Conservation (phyloP, 1,284 basidiomycete genomes). For the Rhodotorula mucilaginosa region DNA sequence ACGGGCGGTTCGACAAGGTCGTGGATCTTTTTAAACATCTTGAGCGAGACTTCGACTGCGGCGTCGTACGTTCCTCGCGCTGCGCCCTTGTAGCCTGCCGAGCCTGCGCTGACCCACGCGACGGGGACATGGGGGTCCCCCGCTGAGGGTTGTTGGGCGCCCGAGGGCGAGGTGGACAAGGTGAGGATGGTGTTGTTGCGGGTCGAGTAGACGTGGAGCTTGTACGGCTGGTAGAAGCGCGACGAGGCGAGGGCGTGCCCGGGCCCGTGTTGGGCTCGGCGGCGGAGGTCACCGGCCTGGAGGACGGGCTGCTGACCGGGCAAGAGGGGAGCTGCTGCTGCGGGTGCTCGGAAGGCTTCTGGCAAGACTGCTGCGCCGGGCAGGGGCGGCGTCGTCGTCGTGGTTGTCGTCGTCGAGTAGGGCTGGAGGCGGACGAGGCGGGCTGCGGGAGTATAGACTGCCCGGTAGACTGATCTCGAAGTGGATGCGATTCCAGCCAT, state of each 20-base stretch:
- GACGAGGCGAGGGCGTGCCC: neutral
- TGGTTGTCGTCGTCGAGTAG: neutral
- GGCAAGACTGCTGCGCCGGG: slow-evolving; percentile 23
- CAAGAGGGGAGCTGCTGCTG: neutral
- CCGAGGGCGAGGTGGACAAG: slow-evolving; percentile 44
- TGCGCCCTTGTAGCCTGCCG: slow-evolving; percentile 50
- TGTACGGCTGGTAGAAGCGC: slow-evolving; percentile 40
- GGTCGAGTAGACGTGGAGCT: slow-evolving; percentile 49
- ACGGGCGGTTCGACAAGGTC: slow-evolving; percentile 37
- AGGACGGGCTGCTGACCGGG: neutral
- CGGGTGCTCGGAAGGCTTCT: slow-evolving; percentile 25
- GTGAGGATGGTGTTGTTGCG: slow-evolving; percentile 53
- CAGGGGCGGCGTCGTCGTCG: neutral
- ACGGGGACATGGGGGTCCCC: slow-evolving; percentile 32
- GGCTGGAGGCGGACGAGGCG: neutral
- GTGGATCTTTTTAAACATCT: slow-evolving; percentile 48
- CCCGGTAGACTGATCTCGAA: neutral
- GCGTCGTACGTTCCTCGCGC: slow-evolving; percentile 51
- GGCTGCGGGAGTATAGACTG: neutral
- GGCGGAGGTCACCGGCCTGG: slow-evolving; percentile 2
- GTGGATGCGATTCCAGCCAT: neutral
- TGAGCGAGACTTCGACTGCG: slow-evolving; percentile 48
- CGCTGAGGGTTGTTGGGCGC: neutral
- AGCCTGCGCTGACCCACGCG: slow-evolving; percentile 39
- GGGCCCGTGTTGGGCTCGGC: neutral